Conservation (phyloP, 2,329 filamentous ascomycete species). For the Raffaelea ambrosiae region DNA sequence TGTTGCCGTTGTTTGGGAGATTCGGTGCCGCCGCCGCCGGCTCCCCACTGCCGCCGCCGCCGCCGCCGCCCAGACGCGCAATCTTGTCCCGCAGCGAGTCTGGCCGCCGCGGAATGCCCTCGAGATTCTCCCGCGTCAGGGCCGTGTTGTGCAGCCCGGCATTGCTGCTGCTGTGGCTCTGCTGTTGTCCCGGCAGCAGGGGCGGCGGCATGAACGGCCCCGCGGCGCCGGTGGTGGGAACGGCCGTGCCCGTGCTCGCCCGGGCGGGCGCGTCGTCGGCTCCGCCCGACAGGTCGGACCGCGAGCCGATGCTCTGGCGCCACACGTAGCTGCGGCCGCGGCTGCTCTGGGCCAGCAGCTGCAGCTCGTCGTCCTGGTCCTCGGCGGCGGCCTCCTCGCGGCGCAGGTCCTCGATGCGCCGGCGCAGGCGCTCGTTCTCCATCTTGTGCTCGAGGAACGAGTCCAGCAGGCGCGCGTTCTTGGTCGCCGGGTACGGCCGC, state of each 20-base stretch:
- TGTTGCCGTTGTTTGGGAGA: background rate
- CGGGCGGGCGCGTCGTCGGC: no score
- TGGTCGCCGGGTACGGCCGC: slow-evolving; percentile 80
- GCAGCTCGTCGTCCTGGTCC: slow-evolving; percentile 63
- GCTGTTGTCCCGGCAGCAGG: slow-evolving; percentile 21
- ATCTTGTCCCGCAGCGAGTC: slow-evolving; percentile 81
- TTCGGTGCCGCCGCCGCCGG: background rate
- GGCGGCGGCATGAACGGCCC: slow-evolving; percentile 7
- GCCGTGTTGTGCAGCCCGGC: slow-evolving; percentile 42
- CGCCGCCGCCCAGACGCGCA: slow-evolving; percentile 62
- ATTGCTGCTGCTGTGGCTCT: slow-evolving; percentile 32
- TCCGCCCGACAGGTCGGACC: no score
- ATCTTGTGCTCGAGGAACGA: slow-evolving; percentile 96
- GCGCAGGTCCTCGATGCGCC: slow-evolving; percentile 76
- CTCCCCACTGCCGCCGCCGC: background rate
- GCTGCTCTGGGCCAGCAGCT: slow-evolving; percentile 48
- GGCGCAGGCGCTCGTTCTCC: slow-evolving; percentile 80
- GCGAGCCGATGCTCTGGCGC: slow-evolving; percentile 7
- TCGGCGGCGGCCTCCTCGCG: slow-evolving; percentile 71
- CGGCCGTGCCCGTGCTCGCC: background rate
- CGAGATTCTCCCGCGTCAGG: slow-evolving; percentile 71
- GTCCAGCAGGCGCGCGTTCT: slow-evolving; percentile 76
- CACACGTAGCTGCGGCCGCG: slow-evolving; percentile 15
- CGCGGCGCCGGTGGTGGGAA: no score
- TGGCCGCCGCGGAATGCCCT: slow-evolving; percentile 58